Evolutionary conservation across 1,139 yeast genomes (phyloP).

Genomic region (Suhomyces atakaporum): DNA sequence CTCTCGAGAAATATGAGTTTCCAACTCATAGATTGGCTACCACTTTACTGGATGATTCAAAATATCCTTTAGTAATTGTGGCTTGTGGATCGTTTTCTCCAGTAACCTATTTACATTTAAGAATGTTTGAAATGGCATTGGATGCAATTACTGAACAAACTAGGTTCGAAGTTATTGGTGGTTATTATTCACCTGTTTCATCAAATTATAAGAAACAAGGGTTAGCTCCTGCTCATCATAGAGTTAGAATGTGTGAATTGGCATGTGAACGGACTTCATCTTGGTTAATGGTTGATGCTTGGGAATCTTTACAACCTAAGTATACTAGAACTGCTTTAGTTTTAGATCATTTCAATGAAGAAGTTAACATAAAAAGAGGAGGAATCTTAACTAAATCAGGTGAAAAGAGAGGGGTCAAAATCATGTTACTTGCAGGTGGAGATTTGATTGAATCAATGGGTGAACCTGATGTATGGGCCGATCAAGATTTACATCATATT

Average conservation of each 20-base stretch:
- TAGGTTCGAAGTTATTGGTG: conserved; percentile 92
- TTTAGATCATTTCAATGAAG: conserved; percentile 94
- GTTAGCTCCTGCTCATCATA: conserved; percentile 79
- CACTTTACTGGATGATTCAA: conserved; percentile 68
- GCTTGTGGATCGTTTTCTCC: conserved; percentile 99
- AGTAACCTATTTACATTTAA: conserved; percentile 84
- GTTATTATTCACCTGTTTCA: conserved; percentile 95
- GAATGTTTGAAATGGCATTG: conserved; percentile 98
- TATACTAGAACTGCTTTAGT: conserved; percentile 96
- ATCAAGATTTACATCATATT: conserved; percentile 90
- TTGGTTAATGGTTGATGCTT: conserved; percentile 99
- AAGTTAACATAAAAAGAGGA: conserved; percentile 84
- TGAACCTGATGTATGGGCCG: conserved; percentile 99
- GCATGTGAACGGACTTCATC: conserved; percentile 96
- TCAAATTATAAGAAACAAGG: conserved; percentile 95
- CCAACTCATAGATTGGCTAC: conserved; percentile 85
- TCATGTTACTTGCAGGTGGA: conserved; percentile 97
- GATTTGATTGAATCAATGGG: conserved; percentile 98
- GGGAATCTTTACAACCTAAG: conserved; percentile 93
- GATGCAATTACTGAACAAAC: conserved; percentile 94
- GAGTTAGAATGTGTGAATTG: conserved; percentile 96
- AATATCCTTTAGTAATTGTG: conserved; percentile 87
- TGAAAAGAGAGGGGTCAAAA: conserved; percentile 80
- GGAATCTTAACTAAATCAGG: conserved; percentile 81
- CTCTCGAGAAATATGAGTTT: conserved; percentile 66